A percentile compares a stretch with the other conserved stretches of the same genome.
phyloP scores from a whole-genome alignment of 2,329 filamentous ascomycete species.

The Cladosporium sp. region DNA sequence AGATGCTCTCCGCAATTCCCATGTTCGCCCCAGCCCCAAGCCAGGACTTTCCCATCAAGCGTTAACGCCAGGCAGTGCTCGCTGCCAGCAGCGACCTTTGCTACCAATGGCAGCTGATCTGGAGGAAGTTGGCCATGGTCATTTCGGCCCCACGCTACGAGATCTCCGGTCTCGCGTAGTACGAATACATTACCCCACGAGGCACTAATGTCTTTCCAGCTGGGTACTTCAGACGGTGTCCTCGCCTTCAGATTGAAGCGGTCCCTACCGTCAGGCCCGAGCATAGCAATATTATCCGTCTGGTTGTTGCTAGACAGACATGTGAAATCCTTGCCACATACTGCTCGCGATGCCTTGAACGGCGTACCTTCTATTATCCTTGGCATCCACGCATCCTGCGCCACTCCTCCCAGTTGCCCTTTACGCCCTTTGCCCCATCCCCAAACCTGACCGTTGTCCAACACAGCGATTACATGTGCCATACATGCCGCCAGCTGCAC shows the following conservation, averaged over 20 bases:
- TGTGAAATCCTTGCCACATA: conserved; percentile 84
- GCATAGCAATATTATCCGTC: conserved; percentile 58
- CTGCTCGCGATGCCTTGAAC: conserved; percentile 63
- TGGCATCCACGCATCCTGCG: conserved; percentile 54
- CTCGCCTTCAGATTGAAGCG: conserved; percentile 40
- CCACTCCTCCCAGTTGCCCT: conserved; percentile 68
- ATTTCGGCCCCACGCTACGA: conserved; percentile 76
- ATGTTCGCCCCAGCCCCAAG: conserved; percentile 98
- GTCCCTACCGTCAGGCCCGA: conserved; percentile 77
- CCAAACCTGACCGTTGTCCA: conserved; percentile 72
- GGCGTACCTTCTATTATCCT: conserved; percentile 54
- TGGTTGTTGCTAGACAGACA: conserved; percentile 57
- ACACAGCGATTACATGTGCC: conserved; percentile 69
- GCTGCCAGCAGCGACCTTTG: conserved; percentile 73
- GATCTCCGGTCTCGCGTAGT: conserved; percentile 54
- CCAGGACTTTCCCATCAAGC: conserved; percentile 60
- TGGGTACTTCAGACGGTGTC: conserved; percentile 50
- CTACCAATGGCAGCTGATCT: conserved; percentile 53
- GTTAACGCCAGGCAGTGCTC: conserved; percentile 81
- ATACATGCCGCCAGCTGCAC: conserved; percentile 68
- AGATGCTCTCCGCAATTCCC: conserved; percentile 80
- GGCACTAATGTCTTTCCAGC: conserved; percentile 67
- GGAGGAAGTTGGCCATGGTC: conserved; percentile 80
- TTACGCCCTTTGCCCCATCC: conserved; percentile 88
- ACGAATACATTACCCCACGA: conserved; percentile 82